These are phyloP conservation scores for Yamadazyma sp. DNA, from an alignment of 1,139 yeast genomes.

Conservation along the genomic window DNA sequence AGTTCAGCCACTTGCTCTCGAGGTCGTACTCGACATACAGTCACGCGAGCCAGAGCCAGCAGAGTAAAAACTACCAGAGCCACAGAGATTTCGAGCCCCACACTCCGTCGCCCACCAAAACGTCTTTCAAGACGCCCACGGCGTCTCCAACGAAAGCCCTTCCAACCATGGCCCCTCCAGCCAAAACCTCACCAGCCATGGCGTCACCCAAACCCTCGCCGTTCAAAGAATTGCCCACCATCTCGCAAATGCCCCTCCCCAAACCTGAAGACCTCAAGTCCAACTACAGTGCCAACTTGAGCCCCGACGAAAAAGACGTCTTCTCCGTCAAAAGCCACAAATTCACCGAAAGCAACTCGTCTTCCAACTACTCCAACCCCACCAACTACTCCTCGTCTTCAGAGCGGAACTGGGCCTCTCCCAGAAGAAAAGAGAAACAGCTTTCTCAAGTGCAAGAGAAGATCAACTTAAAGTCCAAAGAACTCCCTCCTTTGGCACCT, in stretches of 20 bases:
- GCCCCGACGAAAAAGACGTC: conserved; percentile 35
- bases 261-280: conserved; percentile 21
- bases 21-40: conserved; percentile 34
- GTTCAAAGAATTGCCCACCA: neutral
- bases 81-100: neutral
- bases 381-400: conserved; percentile 39
- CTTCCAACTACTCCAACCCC: conserved; percentile 50
- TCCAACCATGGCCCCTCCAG: no score
- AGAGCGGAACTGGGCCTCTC: conserved; percentile 56
- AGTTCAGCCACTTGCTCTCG: conserved; percentile 32
- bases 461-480: conserved; percentile 38
- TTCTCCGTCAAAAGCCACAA: conserved; percentile 25
- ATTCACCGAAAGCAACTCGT: conserved; percentile 28
- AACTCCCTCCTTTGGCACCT: conserved; percentile 23
- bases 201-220: conserved; percentile 1
- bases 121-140: no score
- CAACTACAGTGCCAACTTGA: conserved; percentile 19
- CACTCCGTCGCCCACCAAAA: conserved; percentile 5
- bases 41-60: conserved; percentile 12
- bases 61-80: neutral
- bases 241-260: conserved; percentile 7
- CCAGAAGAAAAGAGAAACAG: conserved; percentile 41
- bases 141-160: no score
- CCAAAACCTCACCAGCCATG: no score
- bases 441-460: conserved; percentile 39